Base-by-base conservation (phyloP, 768 basidiomycete species). In the Hortiboletus campestris region DNA sequence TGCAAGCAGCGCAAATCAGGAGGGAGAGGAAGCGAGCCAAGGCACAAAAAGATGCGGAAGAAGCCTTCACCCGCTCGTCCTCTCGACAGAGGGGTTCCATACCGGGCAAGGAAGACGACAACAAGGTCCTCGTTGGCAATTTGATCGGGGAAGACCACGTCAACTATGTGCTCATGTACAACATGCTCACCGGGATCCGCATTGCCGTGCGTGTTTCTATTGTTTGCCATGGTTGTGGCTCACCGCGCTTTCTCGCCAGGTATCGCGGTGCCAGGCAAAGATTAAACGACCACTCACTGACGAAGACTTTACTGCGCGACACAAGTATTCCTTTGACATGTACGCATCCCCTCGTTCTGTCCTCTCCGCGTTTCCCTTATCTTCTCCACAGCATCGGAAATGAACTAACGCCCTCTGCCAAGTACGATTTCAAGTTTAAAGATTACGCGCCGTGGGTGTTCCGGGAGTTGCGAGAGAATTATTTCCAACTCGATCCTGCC, bases 351-450 rank as follows among this genome's bases (percentile, higher is more conserved):
- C 29, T 57, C 17, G 20, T 29, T 22, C 34, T 20, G 54, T 44
- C 34, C 0, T 51, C 13, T 1, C 1, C 14, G 13, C 13, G 16
- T 32, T 25, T 22, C 10, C 35, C 58, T 64, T 14, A 64, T 25
- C 25, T 58, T 49, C 43, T 46, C 20, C 39, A 31, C 64, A 95
- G 93, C 62, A 82, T 97, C 65, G 97, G 97, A 20, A 98, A 99
- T 72, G 97, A 99, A 74, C 80, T 99, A 25, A 98, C 97, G 13
- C 97, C 97, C 0, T 97, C 94, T 0, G 95, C 96, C 6, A 89
- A 88, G 75, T 99, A 99, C 75, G 97, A 98, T 72, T 98, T 98
- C 82, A 99, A 99, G 74, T 98, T 98, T 80, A 98, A 98, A 72
- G 96, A 99, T 70, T 99, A 98, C 71, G 94, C 95, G 0, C 96